These are phyloP conservation scores for Boletus barrowsii DNA, from an alignment of 768 basidiomycete species.

Conservation along the genomic window DNA sequence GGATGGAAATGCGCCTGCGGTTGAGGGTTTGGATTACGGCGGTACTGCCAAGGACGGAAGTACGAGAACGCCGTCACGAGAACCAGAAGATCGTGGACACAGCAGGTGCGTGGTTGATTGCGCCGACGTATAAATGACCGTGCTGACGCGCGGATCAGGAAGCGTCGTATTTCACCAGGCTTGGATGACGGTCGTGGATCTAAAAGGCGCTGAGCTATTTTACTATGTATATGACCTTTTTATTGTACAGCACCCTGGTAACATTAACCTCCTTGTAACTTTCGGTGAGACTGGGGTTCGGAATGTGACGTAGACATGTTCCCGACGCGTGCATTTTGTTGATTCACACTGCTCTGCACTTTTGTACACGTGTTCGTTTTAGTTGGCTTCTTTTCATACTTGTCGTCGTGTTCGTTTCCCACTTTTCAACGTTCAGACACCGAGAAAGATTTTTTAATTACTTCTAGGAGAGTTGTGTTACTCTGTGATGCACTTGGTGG, in stretches of 20 bases:
- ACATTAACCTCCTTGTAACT: slow-evolving; percentile 7
- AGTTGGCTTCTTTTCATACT: no score
- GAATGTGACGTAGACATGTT: not conserved
- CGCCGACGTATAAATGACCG: not conserved
- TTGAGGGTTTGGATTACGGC: slow-evolving; percentile 87
- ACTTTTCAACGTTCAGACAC: no score
- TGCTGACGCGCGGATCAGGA: slow-evolving; percentile 40
- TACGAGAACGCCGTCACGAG: slow-evolving; percentile 56
- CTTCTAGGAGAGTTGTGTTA: no score
- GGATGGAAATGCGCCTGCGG: slow-evolving; percentile 79
- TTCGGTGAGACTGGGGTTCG: not conserved
- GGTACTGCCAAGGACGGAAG: slow-evolving; percentile 47
- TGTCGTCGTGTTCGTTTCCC: no score
- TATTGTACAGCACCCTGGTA: slow-evolving; percentile 27
- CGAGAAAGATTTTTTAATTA: no score
- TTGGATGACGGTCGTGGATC: slow-evolving; percentile 65
- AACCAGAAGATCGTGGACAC: slow-evolving; percentile 64
- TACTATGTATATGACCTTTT: slow-evolving; percentile 25
- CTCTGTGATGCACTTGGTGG: no score
- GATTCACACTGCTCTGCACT: no score
- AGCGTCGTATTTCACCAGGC: slow-evolving; percentile 71
- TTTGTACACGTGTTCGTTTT: no score
- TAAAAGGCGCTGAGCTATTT: slow-evolving; percentile 59
- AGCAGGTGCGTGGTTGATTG: slow-evolving; percentile 43
- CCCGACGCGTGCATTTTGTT: no score